Evolutionary conservation across 805 yeast species (phyloP).

Genomic region (Cyberlindnera americana): DNA sequence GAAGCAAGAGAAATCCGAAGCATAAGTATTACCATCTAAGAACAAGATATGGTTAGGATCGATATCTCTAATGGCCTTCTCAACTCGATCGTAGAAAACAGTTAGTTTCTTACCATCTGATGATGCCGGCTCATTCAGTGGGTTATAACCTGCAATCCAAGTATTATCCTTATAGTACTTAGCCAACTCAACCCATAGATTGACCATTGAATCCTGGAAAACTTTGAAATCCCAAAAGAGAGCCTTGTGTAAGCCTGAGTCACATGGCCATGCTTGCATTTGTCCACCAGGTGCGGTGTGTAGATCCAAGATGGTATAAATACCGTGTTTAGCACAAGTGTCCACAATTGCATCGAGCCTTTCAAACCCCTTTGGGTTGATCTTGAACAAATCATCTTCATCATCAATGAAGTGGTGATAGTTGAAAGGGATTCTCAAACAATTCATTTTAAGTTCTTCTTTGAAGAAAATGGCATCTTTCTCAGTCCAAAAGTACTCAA

Average conservation of each 20-base stretch:
- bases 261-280: constrained; percentile 53
- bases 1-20: constrained; percentile 48
- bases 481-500: constrained; percentile 52
- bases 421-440: constrained; percentile 49
- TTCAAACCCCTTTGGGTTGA: constrained; percentile 44
- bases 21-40: constrained; percentile 49
- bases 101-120: constrained; percentile 40
- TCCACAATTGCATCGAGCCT: constrained; percentile 41
- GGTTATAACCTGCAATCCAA: constrained; percentile 54
- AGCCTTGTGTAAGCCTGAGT: constrained; percentile 44
- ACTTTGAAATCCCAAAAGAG: constrained; percentile 47
- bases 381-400: constrained; percentile 37
- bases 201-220: constrained; percentile 43
- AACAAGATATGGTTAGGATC: constrained; percentile 48
- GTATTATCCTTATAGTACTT: constrained; percentile 42
- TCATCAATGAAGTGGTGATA: constrained; percentile 48
- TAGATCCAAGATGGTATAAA: constrained; percentile 46
- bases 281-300: constrained; percentile 53
- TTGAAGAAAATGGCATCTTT: constrained; percentile 44
- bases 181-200: constrained; percentile 45
- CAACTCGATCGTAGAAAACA: constrained; percentile 37
- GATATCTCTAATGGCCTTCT: constrained; percentile 37
- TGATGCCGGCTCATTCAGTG: constrained; percentile 50
- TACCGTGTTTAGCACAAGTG: constrained; percentile 42
- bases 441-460: constrained; percentile 39